Evolutionary conservation across 768 basidiomycete species (phyloP).

Genomic region (Tylopilus sp.): DNA sequence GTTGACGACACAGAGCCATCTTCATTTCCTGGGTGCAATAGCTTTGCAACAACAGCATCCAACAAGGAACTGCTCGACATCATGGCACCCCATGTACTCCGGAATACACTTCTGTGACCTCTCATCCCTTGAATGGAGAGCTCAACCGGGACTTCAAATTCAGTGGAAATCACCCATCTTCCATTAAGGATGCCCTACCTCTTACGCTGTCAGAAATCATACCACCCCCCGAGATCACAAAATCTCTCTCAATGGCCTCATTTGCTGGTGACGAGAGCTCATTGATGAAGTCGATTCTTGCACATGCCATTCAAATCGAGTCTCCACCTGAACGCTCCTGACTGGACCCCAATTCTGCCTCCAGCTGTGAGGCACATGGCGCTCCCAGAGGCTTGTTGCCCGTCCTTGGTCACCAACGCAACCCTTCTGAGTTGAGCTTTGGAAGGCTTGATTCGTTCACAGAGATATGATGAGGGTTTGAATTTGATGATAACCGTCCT

Average conservation of each 20-base stretch:
- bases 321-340: slow-evolving; percentile 33
- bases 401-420: slow-evolving; percentile 31
- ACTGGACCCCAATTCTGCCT: slow-evolving; percentile 44
- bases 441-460: slow-evolving; percentile 71
- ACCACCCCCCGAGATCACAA: slow-evolving; percentile 54
- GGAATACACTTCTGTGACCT: slow-evolving; percentile 33
- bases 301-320: slow-evolving; percentile 41
- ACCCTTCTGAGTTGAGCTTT: slow-evolving; percentile 59
- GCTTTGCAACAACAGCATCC: slow-evolving; percentile 26
- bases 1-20: slow-evolving; percentile 36
- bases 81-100: slow-evolving; percentile 15
- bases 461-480: slow-evolving; percentile 76
- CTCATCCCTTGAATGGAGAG: slow-evolving; percentile 58
- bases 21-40: slow-evolving; percentile 38
- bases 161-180: slow-evolving; percentile 45
- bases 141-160: slow-evolving; percentile 75
- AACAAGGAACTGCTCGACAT: slow-evolving; percentile 32
- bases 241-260: slow-evolving; percentile 46
- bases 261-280: slow-evolving; percentile 48
- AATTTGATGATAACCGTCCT: slow-evolving; percentile 60
- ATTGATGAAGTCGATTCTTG: slow-evolving; percentile 53
- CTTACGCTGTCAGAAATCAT: slow-evolving; percentile 75
- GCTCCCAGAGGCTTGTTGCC: slow-evolving; percentile 12
- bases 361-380: slow-evolving; percentile 32
- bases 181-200: slow-evolving; percentile 2